phyloP scores from a whole-genome alignment of 495 filamentous ascomycete species.

The Immersiella caudata region DNA sequence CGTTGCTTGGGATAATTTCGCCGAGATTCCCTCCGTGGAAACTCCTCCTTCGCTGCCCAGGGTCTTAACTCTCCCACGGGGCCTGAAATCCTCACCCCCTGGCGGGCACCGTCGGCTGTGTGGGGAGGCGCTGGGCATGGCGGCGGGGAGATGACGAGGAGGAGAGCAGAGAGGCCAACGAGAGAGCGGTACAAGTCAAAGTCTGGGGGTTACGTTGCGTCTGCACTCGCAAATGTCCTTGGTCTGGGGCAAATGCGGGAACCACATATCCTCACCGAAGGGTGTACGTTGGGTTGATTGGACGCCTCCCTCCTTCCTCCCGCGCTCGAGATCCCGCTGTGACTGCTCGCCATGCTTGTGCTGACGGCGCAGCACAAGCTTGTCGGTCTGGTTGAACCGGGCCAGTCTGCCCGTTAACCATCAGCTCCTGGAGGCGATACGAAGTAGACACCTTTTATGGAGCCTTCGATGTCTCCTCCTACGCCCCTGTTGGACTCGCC shows the following conservation, averaged over 20 bases:
- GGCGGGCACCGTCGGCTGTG: background rate
- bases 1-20: slow-evolving; percentile 15
- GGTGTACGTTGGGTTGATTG: background rate
- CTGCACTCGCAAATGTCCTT: background rate
- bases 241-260: background rate
- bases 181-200: background rate
- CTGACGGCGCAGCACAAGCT: slow-evolving; percentile 4
- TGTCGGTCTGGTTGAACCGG: background rate
- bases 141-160: background rate
- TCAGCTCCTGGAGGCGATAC: no score
- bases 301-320: slow-evolving; percentile 15
- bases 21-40: slow-evolving; percentile 7
- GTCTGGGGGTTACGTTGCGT: background rate
- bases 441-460: no score
- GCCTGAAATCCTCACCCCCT: background rate
- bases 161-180: background rate
- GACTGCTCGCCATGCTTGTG: slow-evolving; percentile 1
- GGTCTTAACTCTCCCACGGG: background rate
- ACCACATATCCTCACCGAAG: slow-evolving; percentile 4
- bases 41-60: background rate
- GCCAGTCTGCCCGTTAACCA: background rate
- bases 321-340: background rate
- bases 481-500: no score
- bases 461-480: no score
- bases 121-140: background rate